phyloP scores from a whole-genome alignment of 768 basidiomycete species.

The Kwoniella shandongensis region DNA sequence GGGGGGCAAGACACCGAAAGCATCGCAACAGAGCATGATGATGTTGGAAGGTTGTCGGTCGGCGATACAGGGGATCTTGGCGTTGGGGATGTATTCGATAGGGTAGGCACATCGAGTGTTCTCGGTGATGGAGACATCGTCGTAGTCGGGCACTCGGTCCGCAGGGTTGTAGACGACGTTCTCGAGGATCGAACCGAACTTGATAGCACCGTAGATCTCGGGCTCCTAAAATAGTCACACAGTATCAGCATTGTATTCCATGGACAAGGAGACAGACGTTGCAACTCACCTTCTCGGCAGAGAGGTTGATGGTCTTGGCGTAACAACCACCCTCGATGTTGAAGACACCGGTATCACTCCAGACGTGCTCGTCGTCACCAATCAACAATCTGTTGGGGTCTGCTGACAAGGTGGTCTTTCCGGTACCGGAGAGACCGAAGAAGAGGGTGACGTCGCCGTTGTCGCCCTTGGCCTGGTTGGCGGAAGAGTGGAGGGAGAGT shows the following conservation, averaged over 20 bases:
- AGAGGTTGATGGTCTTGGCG: conserved; percentile 96
- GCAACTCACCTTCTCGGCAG: conserved; percentile 67
- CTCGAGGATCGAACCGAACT: conserved; percentile 94
- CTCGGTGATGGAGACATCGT: conserved; percentile 94
- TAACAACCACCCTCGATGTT: conserved; percentile 99
- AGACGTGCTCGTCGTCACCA: conserved; percentile 99
- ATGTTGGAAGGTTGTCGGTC: conserved; percentile 76
- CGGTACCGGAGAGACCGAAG: conserved; percentile 97
- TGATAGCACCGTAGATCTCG: conserved; percentile 93
- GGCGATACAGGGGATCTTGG: conserved; percentile 86
- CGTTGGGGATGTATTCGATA: conserved; percentile 94
- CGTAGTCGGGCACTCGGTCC: conserved; percentile 84
- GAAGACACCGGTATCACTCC: conserved; percentile 98
- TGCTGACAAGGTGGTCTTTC: conserved; percentile 97
- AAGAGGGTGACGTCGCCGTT: conserved; percentile 94
- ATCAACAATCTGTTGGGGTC: conserved; percentile 91
- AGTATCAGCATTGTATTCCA: neutral
- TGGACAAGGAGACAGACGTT: neutral
- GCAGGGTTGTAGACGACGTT: conserved; percentile 94
- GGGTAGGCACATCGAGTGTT: conserved; percentile 99
- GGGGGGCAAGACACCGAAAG: conserved; percentile 95
- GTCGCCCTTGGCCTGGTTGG: conserved; percentile 77
- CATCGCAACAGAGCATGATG: conserved; percentile 85
- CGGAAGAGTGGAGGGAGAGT: conserved; percentile 94
- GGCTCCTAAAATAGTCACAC: conserved; percentile 62